These are phyloP conservation scores for Cordyceps fumosorosea DNA, from an alignment of 2,329 filamentous ascomycete species.

Conservation along the genomic window DNA sequence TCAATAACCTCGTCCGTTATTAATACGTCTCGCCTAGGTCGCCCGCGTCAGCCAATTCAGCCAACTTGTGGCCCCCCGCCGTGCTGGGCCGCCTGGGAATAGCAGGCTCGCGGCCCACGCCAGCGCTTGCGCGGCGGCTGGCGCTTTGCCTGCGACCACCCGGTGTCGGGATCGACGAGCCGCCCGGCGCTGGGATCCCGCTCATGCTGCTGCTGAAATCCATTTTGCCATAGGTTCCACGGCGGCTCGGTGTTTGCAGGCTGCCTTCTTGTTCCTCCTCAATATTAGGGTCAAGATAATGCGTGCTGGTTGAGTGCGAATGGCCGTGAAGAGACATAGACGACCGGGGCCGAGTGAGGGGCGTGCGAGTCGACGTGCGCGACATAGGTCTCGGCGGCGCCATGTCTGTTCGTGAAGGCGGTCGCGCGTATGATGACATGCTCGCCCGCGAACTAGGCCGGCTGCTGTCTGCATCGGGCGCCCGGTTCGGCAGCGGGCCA, in stretches of 20 bases:
- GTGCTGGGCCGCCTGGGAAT: slow-evolving; percentile 24
- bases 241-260: slow-evolving; percentile 46
- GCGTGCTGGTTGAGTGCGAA: slow-evolving; percentile 52
- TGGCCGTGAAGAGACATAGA: slow-evolving; percentile 59
- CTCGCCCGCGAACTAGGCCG: slow-evolving; percentile 71
- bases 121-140: slow-evolving; percentile 36
- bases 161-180: slow-evolving; percentile 38
- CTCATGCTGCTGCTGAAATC: slow-evolving; percentile 35
- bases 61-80: slow-evolving; percentile 32
- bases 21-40: slow-evolving; percentile 51
- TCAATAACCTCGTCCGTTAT: slow-evolving; percentile 12
- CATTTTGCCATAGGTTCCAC: slow-evolving; percentile 45
- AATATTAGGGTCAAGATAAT: slow-evolving; percentile 44
- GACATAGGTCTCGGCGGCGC: slow-evolving; percentile 56
- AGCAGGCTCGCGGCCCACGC: slow-evolving; percentile 21
- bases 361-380: slow-evolving; percentile 59
- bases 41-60: slow-evolving; percentile 24
- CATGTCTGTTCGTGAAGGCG: slow-evolving; percentile 48
- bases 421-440: slow-evolving; percentile 47
- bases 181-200: slow-evolving; percentile 32
- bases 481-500: slow-evolving; percentile 52
- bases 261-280: slow-evolving; percentile 36
- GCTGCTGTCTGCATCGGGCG: slow-evolving; percentile 37
- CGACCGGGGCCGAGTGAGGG: slow-evolving; percentile 62
- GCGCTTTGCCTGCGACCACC: slow-evolving; percentile 37